Base-by-base conservation (phyloP, 192 early-diverging fungal species). In the Coemansia sp. region DNA sequence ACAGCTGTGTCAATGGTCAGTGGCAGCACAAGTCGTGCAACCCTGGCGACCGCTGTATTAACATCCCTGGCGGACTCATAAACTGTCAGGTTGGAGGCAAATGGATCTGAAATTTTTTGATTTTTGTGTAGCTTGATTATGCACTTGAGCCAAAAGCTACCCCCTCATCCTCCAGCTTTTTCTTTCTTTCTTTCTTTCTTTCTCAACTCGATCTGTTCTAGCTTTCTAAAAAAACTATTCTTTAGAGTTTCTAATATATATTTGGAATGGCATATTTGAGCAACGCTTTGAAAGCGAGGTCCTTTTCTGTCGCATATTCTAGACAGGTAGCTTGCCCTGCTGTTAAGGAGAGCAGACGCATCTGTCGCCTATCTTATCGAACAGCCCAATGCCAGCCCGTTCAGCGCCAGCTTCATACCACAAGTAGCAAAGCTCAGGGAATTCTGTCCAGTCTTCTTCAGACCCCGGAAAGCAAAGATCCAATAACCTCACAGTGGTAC, bases 401-500 rank as follows among this genome's bases (percentile, higher is more conserved):
- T 25, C 35, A n/a, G 29, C 48, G 39, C 20, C 45, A 52, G 13
- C 12, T 67, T 5, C 64, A 73, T 52, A 31, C 39, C 7, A 34
- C 61, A 7, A 34, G 58, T 31, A 9, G 3, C 51, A 28, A 39
- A 25, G 56, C 35, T 3, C 61, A 62, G n/a, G 58, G 77, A 37
- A 30, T 79, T 20, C 56, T 79, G 43, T 60, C 64, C 4, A 48
- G 59, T 23, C 79, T 81, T 39, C 61, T 81, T 31, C 70, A 75
- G 53, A 81, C 79, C 0, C 67, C 72, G 49, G 72, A 69, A 61
- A 61, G 70, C 18, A 81, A 69, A 34, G 57, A 81, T 45, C 72
- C 79, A 5, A 64, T 75, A 45, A 81, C 79, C 28, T 28, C 66
- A 16, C 63, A 81, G 59, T 75, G 73, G 73, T 63, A 70, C 30